Conservation (phyloP, 352 stramenopile genomes). For the Globisporangium perplexum region DNA sequence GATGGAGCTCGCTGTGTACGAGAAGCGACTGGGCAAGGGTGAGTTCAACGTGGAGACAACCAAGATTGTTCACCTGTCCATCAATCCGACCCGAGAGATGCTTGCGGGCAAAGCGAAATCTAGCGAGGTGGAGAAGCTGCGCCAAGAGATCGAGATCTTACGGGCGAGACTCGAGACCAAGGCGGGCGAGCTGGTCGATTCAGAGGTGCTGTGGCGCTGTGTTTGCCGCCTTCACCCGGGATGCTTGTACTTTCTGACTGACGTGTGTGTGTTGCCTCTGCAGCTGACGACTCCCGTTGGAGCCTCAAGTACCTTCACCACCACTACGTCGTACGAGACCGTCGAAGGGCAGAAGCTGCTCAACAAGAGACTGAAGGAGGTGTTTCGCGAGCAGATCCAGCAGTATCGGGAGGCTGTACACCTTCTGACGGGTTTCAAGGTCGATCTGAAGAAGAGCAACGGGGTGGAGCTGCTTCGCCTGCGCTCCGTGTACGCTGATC, state of each 20-base stretch:
- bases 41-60: conserved; percentile 79
- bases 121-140: conserved; percentile 34
- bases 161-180: conserved; percentile 34
- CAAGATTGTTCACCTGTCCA: conserved; percentile 84
- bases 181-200: conserved; percentile 20
- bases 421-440: conserved; percentile 85
- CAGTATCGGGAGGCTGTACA: conserved; percentile 88
- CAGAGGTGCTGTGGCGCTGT: conserved; percentile 17
- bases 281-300: conserved; percentile 1
- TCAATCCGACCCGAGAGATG: conserved; percentile 75
- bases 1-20: conserved; percentile 51
- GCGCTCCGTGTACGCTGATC: conserved; percentile 78
- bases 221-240: background rate
- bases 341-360: conserved; percentile 82
- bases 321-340: conserved; percentile 79
- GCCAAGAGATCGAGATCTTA: conserved; percentile 47
- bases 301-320: conserved; percentile 37
- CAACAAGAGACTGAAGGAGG: conserved; percentile 86
- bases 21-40: conserved; percentile 66
- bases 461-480: conserved; percentile 69
- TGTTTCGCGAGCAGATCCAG: conserved; percentile 86
- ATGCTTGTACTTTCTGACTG: background rate
- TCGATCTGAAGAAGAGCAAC: conserved; percentile 81
- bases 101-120: conserved; percentile 36
- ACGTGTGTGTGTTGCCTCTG: background rate